A percentile compares a stretch with the other conserved stretches of the same genome.
These are phyloP conservation scores for Elsinoe arachidis DNA, from an alignment of 2,329 filamentous ascomycete genomes.

Conservation along the genomic window DNA sequence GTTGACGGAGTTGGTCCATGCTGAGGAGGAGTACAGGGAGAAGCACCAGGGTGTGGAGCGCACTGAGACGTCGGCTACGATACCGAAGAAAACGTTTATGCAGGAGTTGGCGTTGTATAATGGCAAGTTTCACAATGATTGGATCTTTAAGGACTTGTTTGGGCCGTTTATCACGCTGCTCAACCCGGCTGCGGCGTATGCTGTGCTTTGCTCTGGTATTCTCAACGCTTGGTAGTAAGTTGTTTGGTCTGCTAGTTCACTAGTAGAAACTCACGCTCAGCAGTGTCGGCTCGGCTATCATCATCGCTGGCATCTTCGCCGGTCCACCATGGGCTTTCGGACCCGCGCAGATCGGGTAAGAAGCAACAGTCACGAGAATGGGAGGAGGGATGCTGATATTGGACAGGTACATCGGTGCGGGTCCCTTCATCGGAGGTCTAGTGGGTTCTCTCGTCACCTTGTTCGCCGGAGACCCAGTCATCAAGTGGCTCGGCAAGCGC, in stretches of 20 bases:
- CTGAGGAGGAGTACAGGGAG: slow-evolving; percentile 13
- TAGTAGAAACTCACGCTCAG: too few relatives aligned
- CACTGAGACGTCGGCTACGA: slow-evolving; percentile 5
- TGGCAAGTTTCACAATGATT: slow-evolving; percentile 16
- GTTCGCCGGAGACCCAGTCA: slow-evolving; percentile 16
- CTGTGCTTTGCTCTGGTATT: slow-evolving; percentile 16
- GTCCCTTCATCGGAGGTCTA: slow-evolving; percentile 19
- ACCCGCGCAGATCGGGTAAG: slow-evolving; percentile 17
- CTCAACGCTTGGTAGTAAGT: slow-evolving; percentile 17
- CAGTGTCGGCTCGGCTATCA: slow-evolving; percentile 19
- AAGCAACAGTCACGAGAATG: too few relatives aligned
- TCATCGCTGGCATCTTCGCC: slow-evolving; percentile 19
- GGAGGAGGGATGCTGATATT: too few relatives aligned
- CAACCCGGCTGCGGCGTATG: slow-evolving; percentile 17
- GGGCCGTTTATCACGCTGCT: slow-evolving; percentile 18
- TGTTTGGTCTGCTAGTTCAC: too few relatives aligned
- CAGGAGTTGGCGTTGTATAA: slow-evolving; percentile 18
- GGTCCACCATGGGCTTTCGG: slow-evolving; percentile 18
- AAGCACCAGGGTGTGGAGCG: slow-evolving; percentile 4
- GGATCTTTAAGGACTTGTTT: slow-evolving; percentile 18
- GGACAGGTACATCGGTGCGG: slow-evolving; percentile 19
- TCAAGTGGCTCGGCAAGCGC: slow-evolving; percentile 17
- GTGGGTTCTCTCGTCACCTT: slow-evolving; percentile 15
- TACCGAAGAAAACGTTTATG: slow-evolving; percentile 18
- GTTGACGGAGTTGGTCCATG: slow-evolving; percentile 16